Base-by-base conservation (phyloP, 169 alveolate genomes). In the Sarcocystis neurona region DNA sequence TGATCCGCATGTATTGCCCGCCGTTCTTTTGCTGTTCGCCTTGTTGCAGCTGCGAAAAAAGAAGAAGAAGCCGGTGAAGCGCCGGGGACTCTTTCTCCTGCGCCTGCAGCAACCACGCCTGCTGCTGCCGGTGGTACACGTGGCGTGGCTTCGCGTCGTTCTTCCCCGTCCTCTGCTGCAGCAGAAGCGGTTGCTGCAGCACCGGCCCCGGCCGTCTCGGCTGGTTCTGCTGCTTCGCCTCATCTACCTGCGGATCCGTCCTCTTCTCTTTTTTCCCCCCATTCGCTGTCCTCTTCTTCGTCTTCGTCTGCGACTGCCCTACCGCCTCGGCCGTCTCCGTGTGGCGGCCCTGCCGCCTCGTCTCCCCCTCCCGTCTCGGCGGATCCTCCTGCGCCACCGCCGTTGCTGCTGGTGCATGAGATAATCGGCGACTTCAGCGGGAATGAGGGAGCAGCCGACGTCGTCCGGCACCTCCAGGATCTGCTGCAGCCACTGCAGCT, bases 401-500 rank as follows among this genome's bases (percentile, higher is more conserved):
- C 58, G 0, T 72, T 85, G 72, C 58, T 89, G 63, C 77, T 89
- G 50, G 58, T 89, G 41, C 92, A 89, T 44, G 92, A 89, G 85
- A 89, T 89, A 2, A 89, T 89, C 10, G 92, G 92, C 23, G 92
- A 89, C 72, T 89, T 89, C 39, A 84, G 85, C n/a, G 92, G 92
- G 43, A 89, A 89, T 37, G 92, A 89, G 58, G 92, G 92, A 3
- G 92, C 72, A 18, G 92, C 90, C 27, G 92, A 89, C 30, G 89
- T 89, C 6, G 80, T 89, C 43, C 80, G 74, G 10, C 88, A 48
- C 15, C 30, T 87, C 68, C 91, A 87, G 87, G 50, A 77, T 48
- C 44, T 34, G 75, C 53, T 48, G 30, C 5, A 32, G 23, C 74
- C 66, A 34, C 87, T 56, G 68, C 84, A 63, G 60, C 90, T 63